Base-by-base conservation (phyloP, 257 asterid species). In the Solanum microdontum region DNA sequence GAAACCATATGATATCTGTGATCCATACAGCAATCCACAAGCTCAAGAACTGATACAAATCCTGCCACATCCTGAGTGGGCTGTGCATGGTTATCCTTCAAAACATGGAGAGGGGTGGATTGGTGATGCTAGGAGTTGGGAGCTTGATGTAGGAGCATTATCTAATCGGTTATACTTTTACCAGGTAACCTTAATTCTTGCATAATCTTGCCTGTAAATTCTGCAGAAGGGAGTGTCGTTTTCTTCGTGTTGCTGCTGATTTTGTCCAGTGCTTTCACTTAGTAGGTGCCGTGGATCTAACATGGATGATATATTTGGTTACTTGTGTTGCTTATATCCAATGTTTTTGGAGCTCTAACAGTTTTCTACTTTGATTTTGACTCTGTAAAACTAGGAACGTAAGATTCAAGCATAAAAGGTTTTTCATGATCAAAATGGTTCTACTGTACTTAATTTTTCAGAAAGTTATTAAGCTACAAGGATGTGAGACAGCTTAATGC, bases 31-130 rank as follows among this genome's bases (percentile, higher is more conserved):
- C 93, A 95, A 95, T 85, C 98, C 98, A 19, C 98, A 95, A 91
- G 98, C 97, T 11, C 98, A 95, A 90, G 98, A 95, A 79, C 87
- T 95, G 84, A 92, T 95, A 83, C 98, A 95, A 87, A 94, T 95
- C 84, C 94, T 95, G 55, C 98, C 98, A n/a, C 98, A 95, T 88
- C 94, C 92, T 2, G 98, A 95, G 90, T 95, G 97, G 98, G 95
- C 92, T 23, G 93, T 92, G 86, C 95, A 95, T 55, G 98, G 98
- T 26, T 95, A 95, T 89, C 98, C 98, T 13, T 89, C 89, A 82
- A 89, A 86, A 55, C 90, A 93, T 87, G 98, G 98, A 60, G 98
- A 95, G 45, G 98, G 98, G 11, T 95, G 98, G 98, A 74, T 95
- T 82, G 95, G 95, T 11, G 95, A 95, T 92, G 79, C 92, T 17